Percentiles rank a stretch among this genome's conserved stretches.
Evolutionary conservation across 2,329 filamentous ascomycete species (phyloP).

Genomic region (Aureobasidium lini): DNA sequence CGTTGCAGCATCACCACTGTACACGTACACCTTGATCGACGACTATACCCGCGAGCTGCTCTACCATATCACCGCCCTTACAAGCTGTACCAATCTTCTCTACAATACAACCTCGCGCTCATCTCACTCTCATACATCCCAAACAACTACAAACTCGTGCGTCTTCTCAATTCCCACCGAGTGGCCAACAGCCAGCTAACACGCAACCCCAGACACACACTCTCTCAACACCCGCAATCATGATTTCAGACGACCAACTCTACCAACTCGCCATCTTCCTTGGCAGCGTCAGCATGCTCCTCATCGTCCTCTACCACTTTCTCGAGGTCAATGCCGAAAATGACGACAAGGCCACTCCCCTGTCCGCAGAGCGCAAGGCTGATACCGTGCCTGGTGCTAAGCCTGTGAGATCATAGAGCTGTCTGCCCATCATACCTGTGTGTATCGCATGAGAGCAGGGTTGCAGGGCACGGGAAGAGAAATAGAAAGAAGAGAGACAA

Average conservation of each 20-base stretch:
- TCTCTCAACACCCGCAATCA: constrained; percentile 40
- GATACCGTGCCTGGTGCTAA: constrained; percentile 25
- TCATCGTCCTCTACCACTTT: constrained; percentile 94
- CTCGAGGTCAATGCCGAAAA: constrained; percentile 84
- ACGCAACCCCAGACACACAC: not conserved
- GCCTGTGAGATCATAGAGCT: constrained; percentile 9
- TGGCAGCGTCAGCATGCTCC: constrained; percentile 77
- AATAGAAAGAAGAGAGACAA: too few species aligned
- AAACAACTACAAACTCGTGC: not conserved
- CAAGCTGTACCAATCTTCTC: not conserved
- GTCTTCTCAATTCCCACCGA: not conserved
- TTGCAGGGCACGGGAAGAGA: too few species aligned
- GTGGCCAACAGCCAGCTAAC: not conserved
- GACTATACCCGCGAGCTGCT: not conserved
- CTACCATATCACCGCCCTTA: not conserved
- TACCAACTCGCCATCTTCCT: constrained; percentile 91
- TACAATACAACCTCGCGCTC: not conserved
- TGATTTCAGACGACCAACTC: constrained; percentile 92
- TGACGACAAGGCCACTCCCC: constrained; percentile 22
- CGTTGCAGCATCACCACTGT: not conserved
- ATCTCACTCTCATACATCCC: not conserved
- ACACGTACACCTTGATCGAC: constrained; percentile 4
- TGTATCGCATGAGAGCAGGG: too few species aligned
- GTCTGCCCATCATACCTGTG: too few species aligned
- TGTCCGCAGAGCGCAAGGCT: constrained; percentile 26